Evolutionary conservation across 2,329 filamentous ascomycete genomes (phyloP).

Genomic region (Scorias spongiosa): DNA sequence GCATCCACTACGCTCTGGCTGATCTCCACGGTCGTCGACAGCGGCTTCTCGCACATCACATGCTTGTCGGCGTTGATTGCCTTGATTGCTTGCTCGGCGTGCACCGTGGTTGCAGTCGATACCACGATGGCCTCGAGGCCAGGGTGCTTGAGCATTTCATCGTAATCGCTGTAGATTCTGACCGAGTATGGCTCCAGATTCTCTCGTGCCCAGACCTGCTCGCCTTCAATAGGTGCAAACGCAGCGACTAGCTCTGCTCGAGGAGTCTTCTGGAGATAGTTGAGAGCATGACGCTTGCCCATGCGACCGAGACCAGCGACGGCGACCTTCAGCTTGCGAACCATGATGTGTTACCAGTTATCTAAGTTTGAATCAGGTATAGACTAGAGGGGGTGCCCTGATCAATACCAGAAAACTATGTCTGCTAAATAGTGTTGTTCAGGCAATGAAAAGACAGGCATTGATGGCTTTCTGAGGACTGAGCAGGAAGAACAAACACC

Average conservation of each 20-base stretch:
- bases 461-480: not conserved
- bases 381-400: too few species aligned
- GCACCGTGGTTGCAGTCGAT: slow-evolving; percentile 39
- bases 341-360: slow-evolving; percentile 7
- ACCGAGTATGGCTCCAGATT: slow-evolving; percentile 38
- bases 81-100: slow-evolving; percentile 42
- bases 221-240: slow-evolving; percentile 28
- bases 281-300: slow-evolving; percentile 33
- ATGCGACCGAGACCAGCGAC: slow-evolving; percentile 35
- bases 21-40: slow-evolving; percentile 43
- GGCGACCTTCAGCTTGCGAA: slow-evolving; percentile 29
- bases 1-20: slow-evolving; percentile 45
- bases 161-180: slow-evolving; percentile 38
- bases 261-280: slow-evolving; percentile 31
- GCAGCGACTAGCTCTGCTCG: slow-evolving; percentile 33
- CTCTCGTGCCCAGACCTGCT: slow-evolving; percentile 33
- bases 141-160: slow-evolving; percentile 41
- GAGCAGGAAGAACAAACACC: not conserved
- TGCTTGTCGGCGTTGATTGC: slow-evolving; percentile 41
- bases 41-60: slow-evolving; percentile 45
- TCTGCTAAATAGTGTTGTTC: not conserved
- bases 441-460: not conserved
- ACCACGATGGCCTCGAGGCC: slow-evolving; percentile 41
- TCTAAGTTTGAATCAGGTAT: too few species aligned
- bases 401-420: too few species aligned